These are phyloP conservation scores for Trichosporon sp. DNA, from an alignment of 1,284 basidiomycete species.

Conservation along the genomic window DNA sequence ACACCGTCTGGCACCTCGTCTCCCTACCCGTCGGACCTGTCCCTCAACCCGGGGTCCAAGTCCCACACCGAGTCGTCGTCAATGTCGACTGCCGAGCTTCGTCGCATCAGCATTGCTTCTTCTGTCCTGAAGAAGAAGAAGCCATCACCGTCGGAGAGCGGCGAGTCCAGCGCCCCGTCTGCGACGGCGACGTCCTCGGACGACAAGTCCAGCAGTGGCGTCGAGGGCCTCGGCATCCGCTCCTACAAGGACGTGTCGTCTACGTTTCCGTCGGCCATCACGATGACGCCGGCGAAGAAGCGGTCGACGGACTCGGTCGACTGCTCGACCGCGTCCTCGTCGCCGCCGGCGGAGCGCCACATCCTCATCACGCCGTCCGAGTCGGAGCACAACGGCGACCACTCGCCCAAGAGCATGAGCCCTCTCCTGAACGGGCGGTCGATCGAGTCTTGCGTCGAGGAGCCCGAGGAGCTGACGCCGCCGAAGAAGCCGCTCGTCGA, in stretches of 20 bases:
- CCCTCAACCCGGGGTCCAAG: constrained; percentile 4
- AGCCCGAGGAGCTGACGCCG: not conserved
- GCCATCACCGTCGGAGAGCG: constrained; percentile 16
- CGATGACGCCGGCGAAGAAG: constrained; percentile 8
- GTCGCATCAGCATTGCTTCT: constrained; percentile 34
- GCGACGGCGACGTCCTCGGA: not conserved
- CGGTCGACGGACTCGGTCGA: constrained; percentile 7
- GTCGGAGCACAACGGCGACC: constrained; percentile 6
- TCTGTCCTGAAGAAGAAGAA: constrained; percentile 39
- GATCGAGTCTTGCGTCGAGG: not conserved
- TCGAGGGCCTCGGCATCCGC: constrained; percentile 18
- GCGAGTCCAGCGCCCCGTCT: constrained; percentile 12
- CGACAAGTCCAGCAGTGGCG: not conserved
- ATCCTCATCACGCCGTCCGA: constrained; percentile 19
- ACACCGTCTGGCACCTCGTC: constrained; percentile 13
- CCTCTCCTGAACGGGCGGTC: not conserved
- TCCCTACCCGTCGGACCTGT: constrained; percentile 17
- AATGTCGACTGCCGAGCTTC: constrained; percentile 26
- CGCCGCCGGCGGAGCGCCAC: constrained; percentile 10
- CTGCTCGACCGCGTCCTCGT: constrained; percentile 16
- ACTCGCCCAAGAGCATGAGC: constrained; percentile 1
- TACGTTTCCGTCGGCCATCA: constrained; percentile 12
- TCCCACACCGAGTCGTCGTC: constrained; percentile 5
- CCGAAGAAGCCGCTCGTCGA: not conserved
- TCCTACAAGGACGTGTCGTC: not conserved